These are phyloP conservation scores for Ceriops tagal DNA, from an alignment of 345 rosid species.

Conservation along the genomic window DNA sequence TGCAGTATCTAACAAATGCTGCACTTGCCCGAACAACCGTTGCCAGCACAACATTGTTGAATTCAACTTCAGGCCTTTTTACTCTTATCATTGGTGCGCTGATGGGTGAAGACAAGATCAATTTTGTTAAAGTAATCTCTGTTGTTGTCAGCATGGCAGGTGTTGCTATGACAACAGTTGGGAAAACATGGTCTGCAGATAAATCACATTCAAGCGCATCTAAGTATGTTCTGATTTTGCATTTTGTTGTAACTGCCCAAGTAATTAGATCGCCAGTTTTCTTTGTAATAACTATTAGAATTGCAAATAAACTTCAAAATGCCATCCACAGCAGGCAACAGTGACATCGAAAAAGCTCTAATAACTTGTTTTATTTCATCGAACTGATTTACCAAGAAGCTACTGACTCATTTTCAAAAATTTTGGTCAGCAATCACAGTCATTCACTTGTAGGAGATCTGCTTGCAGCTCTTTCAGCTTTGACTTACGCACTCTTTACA, in stretches of 20 bases:
- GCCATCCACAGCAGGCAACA: no score
- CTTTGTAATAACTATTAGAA: no score
- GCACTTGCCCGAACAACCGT: slow-evolving; percentile 46
- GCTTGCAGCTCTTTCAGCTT: slow-evolving; percentile 41
- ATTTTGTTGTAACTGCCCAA: background rate
- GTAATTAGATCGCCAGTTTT: background rate
- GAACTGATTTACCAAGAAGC: no score
- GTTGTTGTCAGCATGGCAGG: slow-evolving; percentile 45
- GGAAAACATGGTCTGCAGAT: slow-evolving; percentile 36
- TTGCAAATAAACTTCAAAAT: no score
- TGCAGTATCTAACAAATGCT: slow-evolving; percentile 48
- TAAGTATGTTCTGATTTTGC: slow-evolving; percentile 12
- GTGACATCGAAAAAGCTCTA: no score
- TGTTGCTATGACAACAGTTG: slow-evolving; percentile 43
- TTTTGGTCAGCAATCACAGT: slow-evolving; percentile 18
- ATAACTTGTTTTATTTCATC: no score
- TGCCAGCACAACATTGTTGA: slow-evolving; percentile 36
- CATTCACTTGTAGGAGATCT: slow-evolving; percentile 40
- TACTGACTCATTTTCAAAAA: background rate
- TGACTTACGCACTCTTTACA: slow-evolving; percentile 40
- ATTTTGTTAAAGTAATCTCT: slow-evolving; percentile 34
- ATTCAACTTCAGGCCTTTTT: slow-evolving; percentile 48
- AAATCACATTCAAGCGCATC: slow-evolving; percentile 19
- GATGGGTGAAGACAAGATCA: slow-evolving; percentile 42
- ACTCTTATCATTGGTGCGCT: slow-evolving; percentile 47